A percentile compares a stretch with the other conserved stretches of the same genome.
Evolutionary conservation across 2,329 filamentous ascomycete species (phyloP).

Genomic region (Boeremia lycopersici): DNA sequence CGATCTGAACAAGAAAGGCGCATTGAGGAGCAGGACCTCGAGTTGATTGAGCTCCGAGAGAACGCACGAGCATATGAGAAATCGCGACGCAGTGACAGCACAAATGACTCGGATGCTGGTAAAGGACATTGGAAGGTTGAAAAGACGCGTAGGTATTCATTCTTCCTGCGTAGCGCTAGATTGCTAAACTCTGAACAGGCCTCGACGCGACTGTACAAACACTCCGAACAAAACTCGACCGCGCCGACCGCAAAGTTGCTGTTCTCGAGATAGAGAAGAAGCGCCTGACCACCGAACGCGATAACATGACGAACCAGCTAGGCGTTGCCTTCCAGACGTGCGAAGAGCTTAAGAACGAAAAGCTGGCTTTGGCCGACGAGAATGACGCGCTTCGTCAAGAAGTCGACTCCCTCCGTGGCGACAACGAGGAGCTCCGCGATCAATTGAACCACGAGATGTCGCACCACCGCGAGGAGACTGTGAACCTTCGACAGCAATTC

Average conservation of each 20-base stretch:
- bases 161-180: not conserved
- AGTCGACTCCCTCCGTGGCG: constrained; percentile 41
- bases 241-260: constrained; percentile 66
- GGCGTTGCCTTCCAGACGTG: constrained; percentile 66
- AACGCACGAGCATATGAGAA: constrained; percentile 53
- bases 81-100: constrained; percentile 54
- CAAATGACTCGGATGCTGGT: constrained; percentile 55
- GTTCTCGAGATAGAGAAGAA: constrained; percentile 69
- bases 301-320: constrained; percentile 67
- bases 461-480: constrained; percentile 43
- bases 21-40: constrained; percentile 58
- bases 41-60: constrained; percentile 58
- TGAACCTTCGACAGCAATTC: constrained; percentile 41
- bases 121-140: constrained; percentile 52
- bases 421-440: constrained; percentile 43
- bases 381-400: constrained; percentile 47
- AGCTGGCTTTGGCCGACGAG: constrained; percentile 45
- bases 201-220: constrained; percentile 66
- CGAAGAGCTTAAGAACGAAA: constrained; percentile 56
- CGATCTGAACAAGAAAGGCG: constrained; percentile 58
- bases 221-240: constrained; percentile 66
- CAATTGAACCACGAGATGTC: constrained; percentile 42
- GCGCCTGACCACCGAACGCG: constrained; percentile 67
- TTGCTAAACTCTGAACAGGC: constrained; percentile 48
- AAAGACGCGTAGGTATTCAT: constrained; percentile 60